Conservation (phyloP, 768 basidiomycete species). For the Gautieria morchelliformis region DNA sequence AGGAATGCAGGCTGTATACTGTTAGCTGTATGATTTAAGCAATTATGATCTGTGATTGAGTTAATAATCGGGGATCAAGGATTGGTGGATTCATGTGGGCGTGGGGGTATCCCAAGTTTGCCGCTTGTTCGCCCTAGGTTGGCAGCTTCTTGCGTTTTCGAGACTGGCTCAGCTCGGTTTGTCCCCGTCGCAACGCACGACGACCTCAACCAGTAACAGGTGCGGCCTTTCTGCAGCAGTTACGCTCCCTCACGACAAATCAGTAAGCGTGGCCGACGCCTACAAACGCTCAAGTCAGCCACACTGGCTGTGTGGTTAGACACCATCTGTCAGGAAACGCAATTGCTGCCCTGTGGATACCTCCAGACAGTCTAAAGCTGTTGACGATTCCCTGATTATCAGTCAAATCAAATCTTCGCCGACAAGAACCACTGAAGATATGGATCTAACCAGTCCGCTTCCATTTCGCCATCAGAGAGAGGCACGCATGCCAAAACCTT, state of each 20-base stretch:
- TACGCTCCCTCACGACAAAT: too few species aligned
- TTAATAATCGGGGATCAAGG: too few species aligned
- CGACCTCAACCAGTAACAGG: neutral
- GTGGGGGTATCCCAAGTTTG: neutral
- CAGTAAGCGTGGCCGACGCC: too few species aligned
- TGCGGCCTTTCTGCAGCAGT: too few species aligned
- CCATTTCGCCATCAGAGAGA: constrained; percentile 8
- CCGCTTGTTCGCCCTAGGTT: constrained; percentile 1
- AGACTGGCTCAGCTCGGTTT: neutral
- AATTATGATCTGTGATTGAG: too few species aligned
- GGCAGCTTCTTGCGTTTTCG: neutral
- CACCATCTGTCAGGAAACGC: neutral
- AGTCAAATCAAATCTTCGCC: neutral
- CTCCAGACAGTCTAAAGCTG: neutral
- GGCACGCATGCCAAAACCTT: constrained; percentile 2
- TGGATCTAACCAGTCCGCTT: constrained; percentile 7
- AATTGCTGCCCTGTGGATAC: neutral
- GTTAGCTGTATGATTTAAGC: too few species aligned
- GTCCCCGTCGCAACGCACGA: neutral
- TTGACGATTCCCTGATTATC: neutral
- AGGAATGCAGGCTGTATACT: too few species aligned
- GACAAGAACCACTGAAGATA: neutral
- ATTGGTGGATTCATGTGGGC: neutral
- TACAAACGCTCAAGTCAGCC: neutral
- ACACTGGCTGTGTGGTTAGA: neutral